Percentiles rank a stretch among this genome's conserved stretches.
Conservation (phyloP, 768 basidiomycete species). For the Coprinopsis sp. region DNA sequence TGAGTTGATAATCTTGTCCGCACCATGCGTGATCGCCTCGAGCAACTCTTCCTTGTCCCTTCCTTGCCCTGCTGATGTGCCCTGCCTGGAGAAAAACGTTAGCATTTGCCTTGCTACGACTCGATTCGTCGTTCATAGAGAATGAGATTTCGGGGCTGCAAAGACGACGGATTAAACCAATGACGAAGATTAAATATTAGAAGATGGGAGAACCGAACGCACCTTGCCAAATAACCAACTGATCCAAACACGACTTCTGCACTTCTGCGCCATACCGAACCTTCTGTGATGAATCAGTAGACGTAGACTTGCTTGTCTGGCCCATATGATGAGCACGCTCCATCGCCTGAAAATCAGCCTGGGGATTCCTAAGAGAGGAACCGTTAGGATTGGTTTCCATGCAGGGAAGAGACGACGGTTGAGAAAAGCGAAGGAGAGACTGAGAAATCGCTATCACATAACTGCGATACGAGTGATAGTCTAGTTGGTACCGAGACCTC, state of each 20-base stretch:
- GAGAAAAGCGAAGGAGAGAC: too few species aligned
- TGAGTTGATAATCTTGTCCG: constrained; percentile 91
- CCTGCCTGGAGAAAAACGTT: too few species aligned
- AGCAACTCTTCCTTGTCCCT: constrained; percentile 91
- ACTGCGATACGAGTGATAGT: constrained; percentile 94
- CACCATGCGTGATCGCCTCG: constrained; percentile 98
- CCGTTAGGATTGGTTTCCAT: background rate
- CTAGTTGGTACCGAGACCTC: constrained; percentile 94
- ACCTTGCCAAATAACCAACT: constrained; percentile 97
- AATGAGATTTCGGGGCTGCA: too few species aligned
- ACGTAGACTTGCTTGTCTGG: constrained; percentile 96
- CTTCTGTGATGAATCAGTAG: constrained; percentile 94
- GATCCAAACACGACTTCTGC: constrained; percentile 91
- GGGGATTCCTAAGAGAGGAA: constrained; percentile 72
- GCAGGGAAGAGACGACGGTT: background rate
- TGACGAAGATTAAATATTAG: too few species aligned
- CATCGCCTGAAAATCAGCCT: constrained; percentile 98
- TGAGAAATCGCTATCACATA: constrained; percentile 89
- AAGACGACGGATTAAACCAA: too few species aligned
- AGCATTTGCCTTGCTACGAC: too few species aligned
- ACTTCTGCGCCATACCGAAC: constrained; percentile 93
- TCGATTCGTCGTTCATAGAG: too few species aligned
- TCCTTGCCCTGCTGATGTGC: constrained; percentile 78
- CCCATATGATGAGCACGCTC: constrained; percentile 96
- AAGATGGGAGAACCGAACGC: too few species aligned